These are phyloP conservation scores for Wickerhamomyces sp. DNA, from an alignment of 1,139 yeast species.

Conservation along the genomic window DNA sequence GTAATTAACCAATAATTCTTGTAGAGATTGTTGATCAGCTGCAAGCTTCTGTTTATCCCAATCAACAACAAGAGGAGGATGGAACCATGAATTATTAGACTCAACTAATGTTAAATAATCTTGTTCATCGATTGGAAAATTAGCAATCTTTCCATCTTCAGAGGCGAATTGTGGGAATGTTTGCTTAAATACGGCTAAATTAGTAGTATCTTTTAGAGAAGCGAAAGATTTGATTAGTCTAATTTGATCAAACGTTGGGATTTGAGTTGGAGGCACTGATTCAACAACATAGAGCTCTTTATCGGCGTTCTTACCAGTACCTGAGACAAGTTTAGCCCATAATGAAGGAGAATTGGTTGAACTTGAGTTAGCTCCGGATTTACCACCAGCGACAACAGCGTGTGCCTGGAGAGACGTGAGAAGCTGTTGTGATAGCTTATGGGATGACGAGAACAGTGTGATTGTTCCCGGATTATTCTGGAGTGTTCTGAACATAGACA, in stretches of 20 bases:
- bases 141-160: slow-evolving; percentile 4
- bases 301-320: background rate
- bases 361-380: background rate
- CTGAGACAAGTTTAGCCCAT: slow-evolving; percentile 6
- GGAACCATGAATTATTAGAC: slow-evolving; percentile 20
- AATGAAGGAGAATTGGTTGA: background rate
- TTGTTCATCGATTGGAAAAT: slow-evolving; percentile 14
- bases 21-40: slow-evolving; percentile 35
- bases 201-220: slow-evolving; percentile 11
- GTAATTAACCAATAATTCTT: slow-evolving; percentile 9
- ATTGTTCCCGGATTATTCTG: slow-evolving; percentile 21
- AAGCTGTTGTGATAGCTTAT: slow-evolving; percentile 1
- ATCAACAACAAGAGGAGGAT: slow-evolving; percentile 52
- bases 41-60: slow-evolving; percentile 52
- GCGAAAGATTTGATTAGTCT: slow-evolving; percentile 25
- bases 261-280: background rate
- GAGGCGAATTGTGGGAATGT: slow-evolving; percentile 18
- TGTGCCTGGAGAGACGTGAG: background rate
- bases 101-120: slow-evolving; percentile 9
- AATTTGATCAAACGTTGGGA: slow-evolving; percentile 23
- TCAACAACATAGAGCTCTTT: background rate
- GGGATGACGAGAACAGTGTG: slow-evolving; percentile 15
- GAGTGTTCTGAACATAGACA: slow-evolving; percentile 23
- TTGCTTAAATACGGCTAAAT: slow-evolving; percentile 12
- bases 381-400: background rate